Percentiles rank a stretch among this genome's conserved stretches.
phyloP scores from a whole-genome alignment of 2,329 filamentous ascomycete genomes.

The Tolypocladium tundrense region DNA sequence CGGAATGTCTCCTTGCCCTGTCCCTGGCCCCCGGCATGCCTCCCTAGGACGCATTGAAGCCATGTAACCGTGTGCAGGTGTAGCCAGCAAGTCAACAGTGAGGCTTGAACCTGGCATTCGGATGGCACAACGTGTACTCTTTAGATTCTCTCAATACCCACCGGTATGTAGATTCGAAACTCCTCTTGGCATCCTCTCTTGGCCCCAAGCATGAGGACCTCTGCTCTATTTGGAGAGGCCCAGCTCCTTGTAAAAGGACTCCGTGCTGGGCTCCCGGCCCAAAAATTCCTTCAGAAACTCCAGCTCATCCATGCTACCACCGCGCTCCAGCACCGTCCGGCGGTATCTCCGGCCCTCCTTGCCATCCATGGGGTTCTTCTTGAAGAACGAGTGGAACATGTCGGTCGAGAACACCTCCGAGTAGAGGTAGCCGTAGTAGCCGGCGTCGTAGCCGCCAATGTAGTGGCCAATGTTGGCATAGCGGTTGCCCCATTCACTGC shows the following conservation, averaged over 20 bases:
- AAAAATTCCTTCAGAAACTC: constrained; percentile 68
- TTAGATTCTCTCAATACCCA: background rate
- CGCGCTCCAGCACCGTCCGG: constrained; percentile 67
- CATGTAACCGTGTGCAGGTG: too few relatives aligned
- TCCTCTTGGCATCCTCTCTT: too few relatives aligned
- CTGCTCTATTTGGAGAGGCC: constrained; percentile 28
- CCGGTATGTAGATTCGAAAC: too few relatives aligned
- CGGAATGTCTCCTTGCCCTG: background rate
- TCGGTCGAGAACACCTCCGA: constrained; percentile 75
- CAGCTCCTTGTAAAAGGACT: constrained; percentile 72
- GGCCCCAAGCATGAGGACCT: background rate
- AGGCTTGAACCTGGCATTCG: too few relatives aligned
- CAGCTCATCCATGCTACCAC: constrained; percentile 75
- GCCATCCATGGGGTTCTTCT: constrained; percentile 66
- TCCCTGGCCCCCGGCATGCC: too few relatives aligned
- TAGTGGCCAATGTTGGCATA: constrained; percentile 75
- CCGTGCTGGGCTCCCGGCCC: constrained; percentile 63
- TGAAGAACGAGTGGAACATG: constrained; percentile 78
- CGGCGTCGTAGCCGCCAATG: constrained; percentile 76
- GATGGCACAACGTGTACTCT: background rate
- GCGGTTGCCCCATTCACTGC: constrained; percentile 61
- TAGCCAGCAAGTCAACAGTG: too few relatives aligned
- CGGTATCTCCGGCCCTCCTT: constrained; percentile 66
- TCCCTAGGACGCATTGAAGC: too few relatives aligned
- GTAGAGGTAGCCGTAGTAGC: constrained; percentile 68